phyloP scores from a whole-genome alignment of 2,329 filamentous ascomycete species.

The Neofusicoccum parvum region DNA sequence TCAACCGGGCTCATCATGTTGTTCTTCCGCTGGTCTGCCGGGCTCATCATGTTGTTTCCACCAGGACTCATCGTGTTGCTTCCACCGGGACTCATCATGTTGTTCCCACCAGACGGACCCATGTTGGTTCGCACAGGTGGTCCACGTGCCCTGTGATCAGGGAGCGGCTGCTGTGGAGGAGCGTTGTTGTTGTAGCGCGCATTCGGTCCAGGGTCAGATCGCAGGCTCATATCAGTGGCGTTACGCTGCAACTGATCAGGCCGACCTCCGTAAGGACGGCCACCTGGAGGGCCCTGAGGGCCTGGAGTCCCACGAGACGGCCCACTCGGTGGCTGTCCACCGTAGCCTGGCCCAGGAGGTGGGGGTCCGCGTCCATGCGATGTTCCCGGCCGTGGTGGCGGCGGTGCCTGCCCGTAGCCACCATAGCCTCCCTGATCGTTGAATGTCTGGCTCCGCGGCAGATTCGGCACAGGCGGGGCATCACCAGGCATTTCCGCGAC shows the following conservation, averaged over 20 bases:
- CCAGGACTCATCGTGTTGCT: neutral
- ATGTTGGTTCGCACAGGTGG: constrained; percentile 7
- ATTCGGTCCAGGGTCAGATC: constrained; percentile 13
- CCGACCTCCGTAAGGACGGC: constrained; percentile 24
- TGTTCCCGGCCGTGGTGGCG: neutral
- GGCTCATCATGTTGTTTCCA: constrained; percentile 1
- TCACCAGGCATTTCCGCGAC: constrained; percentile 75
- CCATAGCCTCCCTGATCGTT: constrained; percentile 24
- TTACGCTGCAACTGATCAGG: constrained; percentile 36
- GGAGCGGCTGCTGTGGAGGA: constrained; percentile 12
- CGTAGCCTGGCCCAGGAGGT: constrained; percentile 19
- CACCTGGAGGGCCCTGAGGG: constrained; percentile 24
- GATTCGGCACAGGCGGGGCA: constrained; percentile 49
- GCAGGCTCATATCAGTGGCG: constrained; percentile 30
- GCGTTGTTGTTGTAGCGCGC: constrained; percentile 14
- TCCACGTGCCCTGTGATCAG: constrained; percentile 22
- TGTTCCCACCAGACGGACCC: constrained; percentile 25
- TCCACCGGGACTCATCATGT: constrained; percentile 28
- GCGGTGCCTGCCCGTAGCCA: constrained; percentile 32
- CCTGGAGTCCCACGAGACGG: constrained; percentile 18
- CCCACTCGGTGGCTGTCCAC: neutral
- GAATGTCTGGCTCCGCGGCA: constrained; percentile 53
- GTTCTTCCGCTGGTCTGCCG: neutral
- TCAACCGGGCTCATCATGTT: constrained; percentile 12
- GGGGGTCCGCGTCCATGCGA: constrained; percentile 21